Evolutionary conservation across 805 yeast species (phyloP).

Genomic region (Yarrowia deformans): DNA sequence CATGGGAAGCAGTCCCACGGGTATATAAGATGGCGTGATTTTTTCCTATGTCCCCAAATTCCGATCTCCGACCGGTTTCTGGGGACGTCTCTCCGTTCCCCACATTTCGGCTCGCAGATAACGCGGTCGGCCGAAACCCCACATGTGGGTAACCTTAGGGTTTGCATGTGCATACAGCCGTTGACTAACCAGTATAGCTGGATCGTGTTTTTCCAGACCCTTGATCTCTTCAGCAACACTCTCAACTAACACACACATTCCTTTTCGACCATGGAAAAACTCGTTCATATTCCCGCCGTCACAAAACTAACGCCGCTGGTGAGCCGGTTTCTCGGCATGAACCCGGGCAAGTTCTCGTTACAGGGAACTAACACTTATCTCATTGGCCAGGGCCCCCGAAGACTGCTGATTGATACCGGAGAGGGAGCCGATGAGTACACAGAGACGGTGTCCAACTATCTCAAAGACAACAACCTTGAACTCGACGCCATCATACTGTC

Average conservation of each 20-base stretch:
- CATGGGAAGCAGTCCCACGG: neutral
- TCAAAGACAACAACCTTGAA: conserved; percentile 44
- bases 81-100: neutral
- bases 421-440: conserved; percentile 49
- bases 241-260: neutral
- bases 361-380: conserved; percentile 54
- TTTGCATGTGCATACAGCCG: conserved; percentile 24
- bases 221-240: neutral
- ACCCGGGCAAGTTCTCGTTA: conserved; percentile 52
- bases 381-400: conserved; percentile 49
- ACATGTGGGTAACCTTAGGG: neutral
- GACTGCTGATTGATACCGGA: conserved; percentile 52
- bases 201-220: conserved; percentile 1
- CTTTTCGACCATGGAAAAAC: conserved; percentile 6
- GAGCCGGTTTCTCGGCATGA: conserved; percentile 51
- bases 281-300: conserved; percentile 43
- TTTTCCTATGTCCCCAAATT: neutral
- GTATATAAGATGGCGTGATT: neutral
- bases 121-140: conserved; percentile 30
- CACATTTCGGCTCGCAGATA: conserved; percentile 34
- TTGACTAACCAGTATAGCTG: conserved; percentile 3
- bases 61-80: conserved; percentile 6
- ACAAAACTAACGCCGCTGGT: conserved; percentile 48
- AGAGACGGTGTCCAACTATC: conserved; percentile 44
- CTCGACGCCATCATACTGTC: conserved; percentile 48